Evolutionary conservation across 345 rosid genomes (phyloP).

Genomic region (Laguncularia racemosa): DNA sequence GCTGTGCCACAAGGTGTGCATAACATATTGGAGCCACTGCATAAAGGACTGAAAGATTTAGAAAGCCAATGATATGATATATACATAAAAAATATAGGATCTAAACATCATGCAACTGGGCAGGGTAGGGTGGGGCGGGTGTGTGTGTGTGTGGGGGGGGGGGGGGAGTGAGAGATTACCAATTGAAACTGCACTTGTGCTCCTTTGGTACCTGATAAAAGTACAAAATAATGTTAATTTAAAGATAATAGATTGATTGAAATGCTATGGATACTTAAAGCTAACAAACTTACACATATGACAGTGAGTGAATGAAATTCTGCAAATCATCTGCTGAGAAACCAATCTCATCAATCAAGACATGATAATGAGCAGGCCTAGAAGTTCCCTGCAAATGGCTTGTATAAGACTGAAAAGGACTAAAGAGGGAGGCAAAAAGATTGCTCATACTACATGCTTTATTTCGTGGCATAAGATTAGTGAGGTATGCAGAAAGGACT

Average conservation of each 20-base stretch:
- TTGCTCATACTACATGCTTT: no score
- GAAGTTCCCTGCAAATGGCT: constrained; percentile 56
- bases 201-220: constrained; percentile 62
- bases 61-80: not conserved
- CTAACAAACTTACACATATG: constrained; percentile 64
- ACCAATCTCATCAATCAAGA: constrained; percentile 78
- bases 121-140: no score
- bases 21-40: constrained; percentile 89
- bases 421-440: no score
- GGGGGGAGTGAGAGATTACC: constrained; percentile 30
- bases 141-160: no score
- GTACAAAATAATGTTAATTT: not conserved
- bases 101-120: no score
- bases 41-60: not conserved
- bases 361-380: constrained; percentile 87
- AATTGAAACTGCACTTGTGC: constrained; percentile 72
- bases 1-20: constrained; percentile 85
- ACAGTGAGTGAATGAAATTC: constrained; percentile 58
- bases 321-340: constrained; percentile 65
- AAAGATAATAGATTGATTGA: not conserved
- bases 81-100: not conserved
- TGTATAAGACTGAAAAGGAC: no score
- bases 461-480: no score
- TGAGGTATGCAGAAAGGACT: no score
- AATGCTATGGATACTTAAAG: not conserved